These are phyloP conservation scores for Articulospora tetracladia DNA, from an alignment of 495 filamentous ascomycete genomes.

Conservation along the genomic window DNA sequence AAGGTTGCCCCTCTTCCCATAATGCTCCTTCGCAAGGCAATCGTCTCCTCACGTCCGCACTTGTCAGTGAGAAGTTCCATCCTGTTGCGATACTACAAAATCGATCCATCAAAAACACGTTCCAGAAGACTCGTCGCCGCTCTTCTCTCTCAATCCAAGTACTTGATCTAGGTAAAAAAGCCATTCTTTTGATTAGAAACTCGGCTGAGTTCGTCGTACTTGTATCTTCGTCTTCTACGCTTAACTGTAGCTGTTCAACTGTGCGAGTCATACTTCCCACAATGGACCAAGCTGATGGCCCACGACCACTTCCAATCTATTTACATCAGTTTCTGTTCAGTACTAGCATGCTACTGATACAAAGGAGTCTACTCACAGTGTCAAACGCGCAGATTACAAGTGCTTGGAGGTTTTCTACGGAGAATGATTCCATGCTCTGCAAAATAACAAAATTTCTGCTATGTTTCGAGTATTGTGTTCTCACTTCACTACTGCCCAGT, in stretches of 20 bases:
- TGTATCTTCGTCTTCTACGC: slow-evolving; percentile 23
- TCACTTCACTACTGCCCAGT: slow-evolving; percentile 15
- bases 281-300: slow-evolving; percentile 30
- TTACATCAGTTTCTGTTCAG: not conserved
- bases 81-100: slow-evolving; percentile 95
- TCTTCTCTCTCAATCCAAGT: slow-evolving; percentile 95
- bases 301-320: slow-evolving; percentile 31
- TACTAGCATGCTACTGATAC: not conserved
- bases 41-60: slow-evolving; percentile 35
- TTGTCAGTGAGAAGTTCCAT: slow-evolving; percentile 53
- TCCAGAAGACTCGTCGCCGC: slow-evolving; percentile 87
- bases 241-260: slow-evolving; percentile 35
- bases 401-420: slow-evolving; percentile 35
- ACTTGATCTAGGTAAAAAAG: slow-evolving; percentile 61
- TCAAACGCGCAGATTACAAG: slow-evolving; percentile 32
- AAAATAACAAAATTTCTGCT: slow-evolving; percentile 28
- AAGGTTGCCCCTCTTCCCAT: slow-evolving; percentile 30
- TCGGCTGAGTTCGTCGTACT: slow-evolving; percentile 9
- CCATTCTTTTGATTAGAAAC: slow-evolving; percentile 31
- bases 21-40: slow-evolving; percentile 35
- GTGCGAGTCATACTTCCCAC: slow-evolving; percentile 35
- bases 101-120: slow-evolving; percentile 80
- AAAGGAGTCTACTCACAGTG: slow-evolving; percentile 23
- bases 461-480: slow-evolving; percentile 20
- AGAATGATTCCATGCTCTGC: slow-evolving; percentile 31